phyloP scores from a whole-genome alignment of 345 rosid genomes.

The Pelargonium nanum region DNA sequence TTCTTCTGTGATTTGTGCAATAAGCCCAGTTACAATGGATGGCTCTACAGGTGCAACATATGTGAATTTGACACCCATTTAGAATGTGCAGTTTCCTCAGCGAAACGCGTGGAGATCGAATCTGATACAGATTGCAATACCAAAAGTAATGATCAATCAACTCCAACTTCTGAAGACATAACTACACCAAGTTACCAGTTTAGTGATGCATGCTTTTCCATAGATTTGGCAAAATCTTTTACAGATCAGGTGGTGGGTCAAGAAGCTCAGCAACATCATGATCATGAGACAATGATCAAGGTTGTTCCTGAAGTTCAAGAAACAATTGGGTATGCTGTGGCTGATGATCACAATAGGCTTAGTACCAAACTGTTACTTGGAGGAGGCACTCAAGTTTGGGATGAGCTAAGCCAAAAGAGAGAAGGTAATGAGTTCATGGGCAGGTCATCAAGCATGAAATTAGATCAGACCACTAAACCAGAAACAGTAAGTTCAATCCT shows the following conservation, averaged over 20 bases:
- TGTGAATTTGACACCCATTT: constrained; percentile 49
- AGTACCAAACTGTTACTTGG: not conserved
- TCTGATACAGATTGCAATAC: not conserved
- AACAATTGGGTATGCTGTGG: no score
- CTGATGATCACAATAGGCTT: not conserved
- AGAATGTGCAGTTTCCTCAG: constrained; percentile 27
- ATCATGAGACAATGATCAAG: not conserved
- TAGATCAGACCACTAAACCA: no score
- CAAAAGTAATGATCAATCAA: not conserved
- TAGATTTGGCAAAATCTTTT: constrained; percentile 33
- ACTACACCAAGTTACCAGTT: constrained; percentile 32
- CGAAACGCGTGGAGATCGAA: constrained; percentile 9
- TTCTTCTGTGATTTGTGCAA: constrained; percentile 38
- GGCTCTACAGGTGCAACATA: constrained; percentile 41
- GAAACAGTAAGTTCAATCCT: no score
- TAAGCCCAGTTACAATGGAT: constrained; percentile 21
- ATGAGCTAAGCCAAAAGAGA: no score
- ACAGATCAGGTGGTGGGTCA: constrained; percentile 1
- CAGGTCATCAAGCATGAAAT: no score
- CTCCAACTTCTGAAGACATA: constrained; percentile 20
- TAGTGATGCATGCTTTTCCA: constrained; percentile 36
- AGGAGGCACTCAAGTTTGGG: not conserved
- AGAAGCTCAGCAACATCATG: not conserved
- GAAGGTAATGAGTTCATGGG: no score
- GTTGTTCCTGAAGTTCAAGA: no score